These are phyloP conservation scores for Xylaria curta DNA, from an alignment of 495 filamentous ascomycete species.

Conservation along the genomic window DNA sequence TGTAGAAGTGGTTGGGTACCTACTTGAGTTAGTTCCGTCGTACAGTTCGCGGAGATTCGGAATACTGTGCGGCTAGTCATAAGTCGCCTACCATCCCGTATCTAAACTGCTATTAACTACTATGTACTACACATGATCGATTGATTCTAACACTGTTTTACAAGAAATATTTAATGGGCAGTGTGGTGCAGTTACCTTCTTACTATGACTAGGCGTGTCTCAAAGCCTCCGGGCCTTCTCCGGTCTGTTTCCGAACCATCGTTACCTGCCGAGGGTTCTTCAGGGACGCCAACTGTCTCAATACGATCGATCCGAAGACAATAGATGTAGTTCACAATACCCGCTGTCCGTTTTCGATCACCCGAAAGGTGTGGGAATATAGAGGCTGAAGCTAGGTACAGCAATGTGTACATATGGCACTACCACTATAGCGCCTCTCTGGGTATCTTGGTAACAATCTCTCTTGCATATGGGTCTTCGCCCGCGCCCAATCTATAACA, in stretches of 20 bases:
- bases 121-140: too few relatives aligned
- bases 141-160: neutral
- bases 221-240: neutral
- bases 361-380: neutral
- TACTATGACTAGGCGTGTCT: neutral
- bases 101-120: too few relatives aligned
- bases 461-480: neutral
- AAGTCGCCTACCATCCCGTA: too few relatives aligned
- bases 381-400: neutral
- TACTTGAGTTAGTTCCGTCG: neutral
- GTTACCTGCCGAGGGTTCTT: neutral
- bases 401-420: neutral
- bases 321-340: neutral
- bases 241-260: neutral
- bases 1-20: neutral
- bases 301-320: neutral
- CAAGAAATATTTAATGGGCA: neutral
- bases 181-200: neutral
- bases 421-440: neutral
- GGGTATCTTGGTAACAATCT: neutral
- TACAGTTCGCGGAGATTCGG: neutral
- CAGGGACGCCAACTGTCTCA: neutral
- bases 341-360: neutral
- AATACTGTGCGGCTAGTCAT: neutral
- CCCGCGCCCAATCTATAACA: neutral